phyloP scores from a whole-genome alignment of 2,329 filamentous ascomycete genomes.

The Chalaropsis thielavioides region DNA sequence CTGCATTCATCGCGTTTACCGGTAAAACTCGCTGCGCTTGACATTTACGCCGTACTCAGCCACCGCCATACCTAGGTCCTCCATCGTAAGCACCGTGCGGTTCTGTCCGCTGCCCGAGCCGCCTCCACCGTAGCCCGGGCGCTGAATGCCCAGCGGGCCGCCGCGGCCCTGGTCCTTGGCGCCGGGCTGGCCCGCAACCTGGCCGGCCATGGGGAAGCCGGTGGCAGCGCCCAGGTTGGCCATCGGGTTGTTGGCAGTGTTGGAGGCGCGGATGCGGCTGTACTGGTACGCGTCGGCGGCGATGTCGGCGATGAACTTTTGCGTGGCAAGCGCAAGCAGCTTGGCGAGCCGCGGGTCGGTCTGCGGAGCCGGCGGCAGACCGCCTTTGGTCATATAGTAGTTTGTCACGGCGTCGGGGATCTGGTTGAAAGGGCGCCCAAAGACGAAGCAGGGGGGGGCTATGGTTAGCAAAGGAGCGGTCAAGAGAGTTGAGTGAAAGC shows the following conservation, averaged over 20 bases:
- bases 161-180: constrained; percentile 43
- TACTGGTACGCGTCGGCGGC: constrained; percentile 97
- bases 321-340: constrained; percentile 88
- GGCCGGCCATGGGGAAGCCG: constrained; percentile 51
- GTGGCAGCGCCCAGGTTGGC: constrained; percentile 66
- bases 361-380: constrained; percentile 80
- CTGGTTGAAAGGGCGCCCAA: constrained; percentile 30
- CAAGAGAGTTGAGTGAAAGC: not conserved
- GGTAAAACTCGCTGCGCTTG: constrained; percentile 93
- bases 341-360: constrained; percentile 83
- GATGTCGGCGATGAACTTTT: constrained; percentile 97
- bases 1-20: constrained; percentile 32
- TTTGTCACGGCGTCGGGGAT: constrained; percentile 96
- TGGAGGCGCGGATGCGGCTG: constrained; percentile 85
- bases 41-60: constrained; percentile 96
- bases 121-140: constrained; percentile 71
- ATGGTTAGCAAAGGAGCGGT: not conserved
- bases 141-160: constrained; percentile 56
- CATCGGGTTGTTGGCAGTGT: constrained; percentile 79
- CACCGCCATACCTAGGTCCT: constrained; percentile 95
- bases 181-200: constrained; percentile 39
- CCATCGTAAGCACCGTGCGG: constrained; percentile 91
- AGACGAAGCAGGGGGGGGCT: not conserved
- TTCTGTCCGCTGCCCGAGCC: constrained; percentile 81
- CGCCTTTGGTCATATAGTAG: constrained; percentile 94